A percentile compares a stretch with the other conserved stretches of the same genome.
Evolutionary conservation across 345 rosid genomes (phyloP).

Genomic region (Acer negundo): DNA sequence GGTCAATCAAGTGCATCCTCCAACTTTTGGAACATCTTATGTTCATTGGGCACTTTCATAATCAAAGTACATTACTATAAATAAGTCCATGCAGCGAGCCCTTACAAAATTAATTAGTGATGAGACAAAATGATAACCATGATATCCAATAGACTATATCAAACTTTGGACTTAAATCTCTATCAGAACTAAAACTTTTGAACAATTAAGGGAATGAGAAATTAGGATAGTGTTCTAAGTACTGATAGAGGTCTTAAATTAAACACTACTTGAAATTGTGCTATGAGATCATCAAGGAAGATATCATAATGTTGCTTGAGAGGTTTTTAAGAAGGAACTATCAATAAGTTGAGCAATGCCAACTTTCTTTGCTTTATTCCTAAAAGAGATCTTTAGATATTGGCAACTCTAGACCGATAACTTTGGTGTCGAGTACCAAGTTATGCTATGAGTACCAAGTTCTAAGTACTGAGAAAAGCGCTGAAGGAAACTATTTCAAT

Average conservation of each 20-base stretch:
- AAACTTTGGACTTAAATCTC: background rate
- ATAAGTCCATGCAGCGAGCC: background rate
- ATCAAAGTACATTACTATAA: background rate
- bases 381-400: background rate
- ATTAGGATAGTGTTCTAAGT: no score
- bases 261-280: background rate
- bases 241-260: no score
- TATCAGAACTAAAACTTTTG: background rate
- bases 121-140: background rate
- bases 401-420: background rate
- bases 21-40: background rate
- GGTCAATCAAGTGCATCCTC: background rate
- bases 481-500: background rate
- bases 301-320: background rate
- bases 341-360: background rate
- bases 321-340: background rate
- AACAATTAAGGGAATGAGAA: background rate
- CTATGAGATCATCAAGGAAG: no score
- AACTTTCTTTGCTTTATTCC: background rate
- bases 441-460: no score
- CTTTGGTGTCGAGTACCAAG: background rate
- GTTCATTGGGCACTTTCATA: background rate
- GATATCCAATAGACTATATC: background rate
- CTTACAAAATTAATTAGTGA: background rate
- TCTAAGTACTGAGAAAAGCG: background rate